Evolutionary conservation across 2,329 filamentous ascomycete species (phyloP), one percentile per base, ranked within the genome.

Genomic region (Hypocrella siamensis): DNA sequence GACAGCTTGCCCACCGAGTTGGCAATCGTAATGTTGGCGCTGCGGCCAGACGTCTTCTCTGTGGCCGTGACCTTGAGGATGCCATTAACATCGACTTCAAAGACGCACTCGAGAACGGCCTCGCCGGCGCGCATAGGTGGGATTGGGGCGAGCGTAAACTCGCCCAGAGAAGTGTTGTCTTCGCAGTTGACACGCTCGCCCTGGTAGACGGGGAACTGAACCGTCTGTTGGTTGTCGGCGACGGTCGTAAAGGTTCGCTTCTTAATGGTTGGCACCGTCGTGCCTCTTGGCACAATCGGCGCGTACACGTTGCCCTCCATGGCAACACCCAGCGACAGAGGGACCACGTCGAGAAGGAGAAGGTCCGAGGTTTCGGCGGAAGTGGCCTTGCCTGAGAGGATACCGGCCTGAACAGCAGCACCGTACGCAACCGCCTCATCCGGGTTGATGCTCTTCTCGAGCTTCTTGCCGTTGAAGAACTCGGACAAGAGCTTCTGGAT

Each of bases 281-380:
- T 34, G 33, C 42, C 66, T 61, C 81, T 78, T 41, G 81, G 65
- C 45, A 98, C 85, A 42, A 96, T 88, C 31, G 84, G 82, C 34
- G 88, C 88, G 56, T 94, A 96, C 62, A 96, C 93, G 70, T 94
- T 94, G 46, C 90, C 88, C 70, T 96, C 90, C 90, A 96, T 98
- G 54, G 88, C 90, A 46, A 98, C 88, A 79, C 90, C 90, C 19
- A 98, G 81, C 40, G 85, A 93, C 41, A 98, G 80, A 46, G 90
- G 90, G 52, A 86, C 79, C 51, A 98, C 90, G 62, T 98, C 90
- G 52, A 98, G 74, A 41, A 98, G 79, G 41, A 98, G 78, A 44
- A 98, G 79, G 58, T 96, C 90, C 40, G 80, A 72, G 39, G 88
- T 94, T 54, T 96, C 90, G 47, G 84, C 84, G 30, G 85, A 93